Percentiles rank a stretch among this genome's conserved stretches.
Evolutionary conservation across 345 rosid species (phyloP).

Genomic region (Pistacia vera): DNA sequence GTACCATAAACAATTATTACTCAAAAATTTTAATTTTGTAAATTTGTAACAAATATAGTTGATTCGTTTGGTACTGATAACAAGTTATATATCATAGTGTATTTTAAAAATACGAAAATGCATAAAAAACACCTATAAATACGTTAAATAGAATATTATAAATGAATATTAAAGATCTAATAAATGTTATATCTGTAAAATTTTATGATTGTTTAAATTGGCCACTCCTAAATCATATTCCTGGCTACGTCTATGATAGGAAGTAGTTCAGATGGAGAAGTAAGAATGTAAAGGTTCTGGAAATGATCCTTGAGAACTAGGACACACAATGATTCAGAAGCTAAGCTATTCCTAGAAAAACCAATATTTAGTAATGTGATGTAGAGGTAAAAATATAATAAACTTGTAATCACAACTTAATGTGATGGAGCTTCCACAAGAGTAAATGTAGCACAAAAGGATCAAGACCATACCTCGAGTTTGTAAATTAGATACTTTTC

Average conservation of each 20-base stretch:
- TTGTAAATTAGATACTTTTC: conserved; percentile 74
- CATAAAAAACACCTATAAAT: not conserved
- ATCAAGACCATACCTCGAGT: conserved; percentile 67
- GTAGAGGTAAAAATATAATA: not conserved
- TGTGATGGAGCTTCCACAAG: not conserved
- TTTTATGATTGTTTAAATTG: too few relatives aligned
- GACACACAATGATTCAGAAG: not conserved
- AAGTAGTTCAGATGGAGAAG: not conserved
- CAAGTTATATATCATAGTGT: not conserved
- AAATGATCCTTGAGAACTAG: not conserved
- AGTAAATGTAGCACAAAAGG: not conserved
- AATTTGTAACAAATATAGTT: too few relatives aligned
- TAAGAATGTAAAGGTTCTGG: not conserved
- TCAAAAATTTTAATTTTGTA: too few relatives aligned
- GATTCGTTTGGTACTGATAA: too few relatives aligned
- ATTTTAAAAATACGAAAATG: not conserved
- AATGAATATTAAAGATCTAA: too few relatives aligned
- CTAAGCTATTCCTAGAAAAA: not conserved
- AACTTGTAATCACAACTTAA: not conserved
- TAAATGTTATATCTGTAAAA: too few relatives aligned
- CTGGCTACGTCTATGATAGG: too few relatives aligned
- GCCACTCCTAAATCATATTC: too few relatives aligned
- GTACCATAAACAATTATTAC: too few relatives aligned
- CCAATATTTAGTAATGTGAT: not conserved
- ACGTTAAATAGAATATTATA: too few relatives aligned